Evolutionary conservation across 495 filamentous ascomycete species (phyloP), one percentile per base, ranked within the genome.

Genomic region (Penicillium canariense): DNA sequence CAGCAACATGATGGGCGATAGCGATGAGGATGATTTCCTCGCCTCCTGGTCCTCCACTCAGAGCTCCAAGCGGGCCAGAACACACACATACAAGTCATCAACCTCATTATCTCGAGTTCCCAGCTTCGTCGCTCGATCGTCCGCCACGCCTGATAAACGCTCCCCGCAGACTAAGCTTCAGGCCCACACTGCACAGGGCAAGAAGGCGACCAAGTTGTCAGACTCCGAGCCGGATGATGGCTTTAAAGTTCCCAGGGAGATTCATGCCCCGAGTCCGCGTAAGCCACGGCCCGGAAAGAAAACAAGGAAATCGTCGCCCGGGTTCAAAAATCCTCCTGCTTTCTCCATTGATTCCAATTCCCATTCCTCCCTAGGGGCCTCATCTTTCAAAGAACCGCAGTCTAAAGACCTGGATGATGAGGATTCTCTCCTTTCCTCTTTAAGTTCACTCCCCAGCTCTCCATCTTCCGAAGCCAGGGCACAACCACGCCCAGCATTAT

Each of bases 401-500:
- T 20, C 44, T 17, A 28, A 35, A 26, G 32, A 38, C 28, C 22
- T 50, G 22, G 56, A 56, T 38, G 50, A 18, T 27, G 56, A 53
- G 20, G 28, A 47, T 17, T 44, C 48, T 9, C 17, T 43, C 18
- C 30, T 28, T 40, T 59, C 61, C 0, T 31, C 61, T 1, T 55
- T 67, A 22, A 63, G 46, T 48, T 44, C 57, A n/a, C 17, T 20
- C 17, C 50, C 57, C 7, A 46, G 34, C 32, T 56, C 55, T 15
- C 38, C 22, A 31, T 20, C 51, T 9, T 31, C 52, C 17, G 30
- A 48, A 10, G 15, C 47, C 5, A 7, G 38, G 2, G 43, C n/a
- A n/a, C n/a, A 7, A 10, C 52, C 40, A 34, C 49, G 15, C 11
- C 58, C 52, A 40, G 56, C 70, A 12, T 39, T 74, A 17, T 91